Evolutionary conservation across 176 grass and related monocot species (phyloP), one percentile per base, ranked within the genome.

Genomic region (Bonia amplexicaulis): DNA sequence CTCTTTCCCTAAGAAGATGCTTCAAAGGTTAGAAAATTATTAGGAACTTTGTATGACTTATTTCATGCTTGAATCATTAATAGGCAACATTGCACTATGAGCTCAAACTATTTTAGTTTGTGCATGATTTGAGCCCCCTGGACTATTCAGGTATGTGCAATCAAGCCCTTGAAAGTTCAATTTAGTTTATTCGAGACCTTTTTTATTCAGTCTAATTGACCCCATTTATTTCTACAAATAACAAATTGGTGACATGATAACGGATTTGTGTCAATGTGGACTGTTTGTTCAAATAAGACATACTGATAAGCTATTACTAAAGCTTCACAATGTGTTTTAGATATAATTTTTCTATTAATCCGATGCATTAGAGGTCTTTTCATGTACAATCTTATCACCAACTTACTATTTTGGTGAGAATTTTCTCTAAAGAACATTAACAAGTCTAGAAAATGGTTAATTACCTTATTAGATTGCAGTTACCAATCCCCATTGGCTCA

Each of bases 1-100:
- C 45, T 81, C 93, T 83, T 99, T 99, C 81, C 91, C 97, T 66
- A 99, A 99, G 82, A 99, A 99, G 72, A 99, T 99, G 93, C 93
- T 99, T 62, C 88, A 37, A 99, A 99, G 93, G 97, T 99, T 80
- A 89, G 79, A 79, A 64, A 73, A 69, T 23, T 12, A 73, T 44
- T 27, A 78, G 66, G 74, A 85, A 66, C 6, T 65, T 13, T n/a
- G 20, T 22, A 25, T 25, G 3, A 57, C 49, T 70, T 69, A 20
- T 51, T 63, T 27, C 76, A 49, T 85, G 22, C 27, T 80, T 46
- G 59, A 57, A 79, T 80, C 9, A 49, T 45, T 41, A 69, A 37
- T 79, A 23, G 7, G 9, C 7, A 58, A n/a, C 20, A 58, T 58
- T 58, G 22, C 55, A 58, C 19, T 23, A 57, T 57, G 19, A 58